Evolutionary conservation across 352 stramenopile genomes (phyloP).

Genomic region (Pythium dissimile): DNA sequence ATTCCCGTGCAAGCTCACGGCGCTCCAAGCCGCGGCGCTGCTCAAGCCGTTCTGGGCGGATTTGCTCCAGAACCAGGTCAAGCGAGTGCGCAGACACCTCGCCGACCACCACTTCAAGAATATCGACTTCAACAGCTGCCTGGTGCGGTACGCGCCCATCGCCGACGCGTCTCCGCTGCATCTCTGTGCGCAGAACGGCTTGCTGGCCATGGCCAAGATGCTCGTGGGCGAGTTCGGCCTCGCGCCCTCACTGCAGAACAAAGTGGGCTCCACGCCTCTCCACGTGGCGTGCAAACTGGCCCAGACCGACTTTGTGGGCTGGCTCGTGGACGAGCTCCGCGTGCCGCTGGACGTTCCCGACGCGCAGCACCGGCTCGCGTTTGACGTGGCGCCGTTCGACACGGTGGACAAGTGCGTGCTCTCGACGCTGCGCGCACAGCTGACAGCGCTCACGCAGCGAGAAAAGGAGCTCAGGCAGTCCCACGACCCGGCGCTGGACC

Average conservation of each 20-base stretch:
- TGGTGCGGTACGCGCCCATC: slow-evolving; percentile 30
- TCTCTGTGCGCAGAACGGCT: slow-evolving; percentile 54
- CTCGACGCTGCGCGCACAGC: slow-evolving; percentile 22
- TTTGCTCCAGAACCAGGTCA: slow-evolving; percentile 45
- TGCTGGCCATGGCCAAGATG: slow-evolving; percentile 34
- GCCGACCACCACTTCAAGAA: slow-evolving; percentile 30
- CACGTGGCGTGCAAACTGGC: slow-evolving; percentile 58
- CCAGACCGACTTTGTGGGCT: slow-evolving; percentile 29
- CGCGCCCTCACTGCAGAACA: slow-evolving; percentile 39
- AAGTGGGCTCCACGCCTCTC: slow-evolving; percentile 51
- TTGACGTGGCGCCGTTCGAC: slow-evolving; percentile 47
- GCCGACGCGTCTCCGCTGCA: slow-evolving; percentile 47
- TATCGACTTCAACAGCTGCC: slow-evolving; percentile 30
- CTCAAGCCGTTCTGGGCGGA: slow-evolving; percentile 54
- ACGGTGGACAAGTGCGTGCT: slow-evolving; percentile 42
- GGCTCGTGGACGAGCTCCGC: slow-evolving; percentile 30
- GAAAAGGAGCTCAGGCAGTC: slow-evolving; percentile 19
- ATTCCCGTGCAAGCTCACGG: slow-evolving; percentile 31
- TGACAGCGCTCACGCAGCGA: slow-evolving; percentile 14
- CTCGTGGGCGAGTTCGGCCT: slow-evolving; percentile 34
- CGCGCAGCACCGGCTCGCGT: slow-evolving; percentile 32
- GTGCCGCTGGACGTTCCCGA: slow-evolving; percentile 49
- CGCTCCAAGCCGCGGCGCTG: slow-evolving; percentile 34
- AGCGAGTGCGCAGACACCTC: slow-evolving; percentile 39
- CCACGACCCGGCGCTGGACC: slow-evolving; percentile 11